Evolutionary conservation across 2,329 filamentous ascomycete species (phyloP), one percentile per base, ranked within the genome.

Genomic region (Fusarium sp.): DNA sequence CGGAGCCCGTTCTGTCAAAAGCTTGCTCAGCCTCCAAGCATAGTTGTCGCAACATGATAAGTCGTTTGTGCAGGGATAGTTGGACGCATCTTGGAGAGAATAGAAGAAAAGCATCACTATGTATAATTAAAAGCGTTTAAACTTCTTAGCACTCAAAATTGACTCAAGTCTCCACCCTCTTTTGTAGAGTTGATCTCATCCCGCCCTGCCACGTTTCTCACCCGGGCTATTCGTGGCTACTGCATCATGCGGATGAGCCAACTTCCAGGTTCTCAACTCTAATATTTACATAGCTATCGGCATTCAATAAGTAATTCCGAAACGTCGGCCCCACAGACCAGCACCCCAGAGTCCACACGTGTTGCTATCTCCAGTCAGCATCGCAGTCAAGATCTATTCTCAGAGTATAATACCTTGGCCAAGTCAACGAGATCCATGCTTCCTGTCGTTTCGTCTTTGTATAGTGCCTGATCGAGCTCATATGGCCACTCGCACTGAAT

Each of bases 401-500:
- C 1, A 2, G 44, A 11, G 44, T 1, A 3, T 1, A 9, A 0
- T 34, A 61, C 65, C n/a, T 67, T 67, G 10, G 65, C 65, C 13
- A 67, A 11, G 29, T 61, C 49, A 1, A 9, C 34, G 4, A 67
- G 65, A n/a, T 61, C 60, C 2, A 68, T 6, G 0, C 14, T 20
- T 3, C 60, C 65, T 7, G 31, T 7, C 0, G 23, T 0, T 0
- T 49, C 46, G 6, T 67, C 25, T 2, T n/a, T 20, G 2, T 34
- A 23, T 0, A 65, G 7, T 0, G 65, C 65, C 13, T 61, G 18
- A 8, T 65, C 42, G 0, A 68, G 49, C 0, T 58, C 29, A 3
- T 68, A 68, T 5, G 60, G 65, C 65, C 65, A 68, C 0, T 65
- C 65, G 9, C 65, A 68, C 0, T 13, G 34, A 1, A 68, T 68